Evolutionary conservation across 2,329 filamentous ascomycete species (phyloP), one percentile per base, ranked within the genome.

Genomic region (Fonsecaea pedrosoi): DNA sequence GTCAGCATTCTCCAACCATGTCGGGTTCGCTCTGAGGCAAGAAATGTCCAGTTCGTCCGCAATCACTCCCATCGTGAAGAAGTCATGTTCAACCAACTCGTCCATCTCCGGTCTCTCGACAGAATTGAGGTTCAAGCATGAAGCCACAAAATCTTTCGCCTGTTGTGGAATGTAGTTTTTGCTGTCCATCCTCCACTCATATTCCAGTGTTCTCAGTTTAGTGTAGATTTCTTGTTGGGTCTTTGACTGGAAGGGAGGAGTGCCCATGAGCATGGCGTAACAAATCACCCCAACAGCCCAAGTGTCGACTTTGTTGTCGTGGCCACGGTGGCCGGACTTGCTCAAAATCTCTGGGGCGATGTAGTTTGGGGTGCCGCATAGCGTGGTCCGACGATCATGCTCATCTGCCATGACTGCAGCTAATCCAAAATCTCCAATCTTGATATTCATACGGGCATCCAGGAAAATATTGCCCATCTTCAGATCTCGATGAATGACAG

Each of bases 401-500:
- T 94, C 92, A 9, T 94, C 96, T 54, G 98, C 89, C 64, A 98
- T 84, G 73, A 99, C 84, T 34, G 96, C 95, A 35, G 95, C 95
- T 63, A 99, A 84, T 2, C 95, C 95, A 80, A 99, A 99, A 78
- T 99, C 95, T 54, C 95, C 95, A 74, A 99, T 92, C 78, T 99
- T 99, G 74, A 97, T 90, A 75, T 99, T 96, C 94, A 99, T 97
- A 72, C 93, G 85, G 62, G 88, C 87, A 78, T 99, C 95, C 60
- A 99, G 84, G 75, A 99, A 99, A 72, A 99, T 90, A 77, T 99
- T 99, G 57, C 95, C 96, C 84, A 97, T 98, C 81, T 99, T 99
- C 73, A 99, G 81, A 79, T 99, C 95, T 58, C 95, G 89, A 79
- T 99, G 95, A 58, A 98, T 97, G 69, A 99, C 96, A 71, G 94